phyloP scores from a whole-genome alignment of 192 early-diverging fungal genomes.

The Geosiphon pyriformis region DNA sequence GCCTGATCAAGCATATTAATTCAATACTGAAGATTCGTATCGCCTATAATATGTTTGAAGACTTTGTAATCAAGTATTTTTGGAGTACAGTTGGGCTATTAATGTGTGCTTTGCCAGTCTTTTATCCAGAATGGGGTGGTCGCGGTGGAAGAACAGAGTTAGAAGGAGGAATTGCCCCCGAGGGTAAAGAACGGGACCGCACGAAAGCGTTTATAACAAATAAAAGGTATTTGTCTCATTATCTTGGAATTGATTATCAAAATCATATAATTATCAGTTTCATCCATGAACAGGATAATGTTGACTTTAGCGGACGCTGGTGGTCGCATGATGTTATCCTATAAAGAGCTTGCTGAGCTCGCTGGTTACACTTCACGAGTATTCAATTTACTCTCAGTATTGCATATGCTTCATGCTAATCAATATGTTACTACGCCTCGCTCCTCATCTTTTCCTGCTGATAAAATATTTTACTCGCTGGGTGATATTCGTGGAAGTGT shows the following conservation, averaged over 20 bases:
- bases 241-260: conserved; percentile 3
- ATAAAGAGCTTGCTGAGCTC: conserved; percentile 88
- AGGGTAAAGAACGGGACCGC: conserved; percentile 39
- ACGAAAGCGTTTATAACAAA: conserved; percentile 90
- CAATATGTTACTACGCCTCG: conserved; percentile 19
- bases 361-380: conserved; percentile 87
- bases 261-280: conserved; percentile 4
- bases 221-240: conserved; percentile 50
- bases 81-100: conserved; percentile 90
- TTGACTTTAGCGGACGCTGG: conserved; percentile 87
- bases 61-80: conserved; percentile 94
- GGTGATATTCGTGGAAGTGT: conserved; percentile 54
- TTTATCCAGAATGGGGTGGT: conserved; percentile 59
- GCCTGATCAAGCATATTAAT: conserved; percentile 82
- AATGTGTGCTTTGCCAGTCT: conserved; percentile 82
- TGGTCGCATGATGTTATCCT: conserved; percentile 95
- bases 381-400: conserved; percentile 75
- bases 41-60: conserved; percentile 89
- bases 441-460: conserved; percentile 4
- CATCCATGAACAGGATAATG: conserved; percentile 65
- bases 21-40: conserved; percentile 81
- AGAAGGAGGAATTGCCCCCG: neutral
- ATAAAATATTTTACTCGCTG: conserved; percentile 37
- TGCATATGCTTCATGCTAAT: conserved; percentile 66
- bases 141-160: conserved; percentile 38